A percentile compares a stretch with the other conserved stretches of the same genome.
These are phyloP conservation scores for Extremus antarcticus DNA, from an alignment of 495 filamentous ascomycete genomes.

Conservation along the genomic window DNA sequence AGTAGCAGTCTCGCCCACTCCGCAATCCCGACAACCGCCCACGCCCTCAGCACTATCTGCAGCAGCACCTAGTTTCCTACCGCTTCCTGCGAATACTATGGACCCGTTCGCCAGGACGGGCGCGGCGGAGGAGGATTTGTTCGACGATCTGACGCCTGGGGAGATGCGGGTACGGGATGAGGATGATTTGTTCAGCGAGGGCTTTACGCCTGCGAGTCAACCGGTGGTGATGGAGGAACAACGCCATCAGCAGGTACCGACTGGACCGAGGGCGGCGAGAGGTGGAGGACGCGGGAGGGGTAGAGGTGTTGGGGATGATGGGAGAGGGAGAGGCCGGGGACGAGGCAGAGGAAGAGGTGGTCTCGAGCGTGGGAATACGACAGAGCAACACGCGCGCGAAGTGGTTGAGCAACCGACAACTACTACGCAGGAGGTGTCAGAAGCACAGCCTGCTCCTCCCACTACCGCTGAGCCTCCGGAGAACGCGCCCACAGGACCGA, in stretches of 20 bases:
- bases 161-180: constrained; percentile 46
- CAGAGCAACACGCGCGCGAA: background rate
- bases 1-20: background rate
- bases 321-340: constrained; percentile 3
- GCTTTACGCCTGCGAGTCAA: constrained; percentile 51
- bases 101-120: constrained; percentile 20
- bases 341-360: constrained; percentile 23
- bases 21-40: too few species aligned
- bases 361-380: background rate
- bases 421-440: background rate
- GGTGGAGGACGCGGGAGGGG: constrained; percentile 28
- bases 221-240: constrained; percentile 23
- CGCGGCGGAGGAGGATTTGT: constrained; percentile 8
- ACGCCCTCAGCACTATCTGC: constrained; percentile 9
- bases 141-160: constrained; percentile 16
- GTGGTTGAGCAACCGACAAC: background rate
- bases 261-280: constrained; percentile 18
- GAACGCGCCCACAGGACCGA: constrained; percentile 11
- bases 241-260: constrained; percentile 4
- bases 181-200: constrained; percentile 63
- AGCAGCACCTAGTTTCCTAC: constrained; percentile 9
- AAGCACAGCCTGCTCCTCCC: background rate
- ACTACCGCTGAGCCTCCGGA: constrained; percentile 3
- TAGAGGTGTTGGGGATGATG: constrained; percentile 1
- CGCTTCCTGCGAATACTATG: background rate